Evolutionary conservation across 352 stramenopile genomes (phyloP), one percentile per base, ranked within the genome.

Genomic region (Phytophthora hybrid): DNA sequence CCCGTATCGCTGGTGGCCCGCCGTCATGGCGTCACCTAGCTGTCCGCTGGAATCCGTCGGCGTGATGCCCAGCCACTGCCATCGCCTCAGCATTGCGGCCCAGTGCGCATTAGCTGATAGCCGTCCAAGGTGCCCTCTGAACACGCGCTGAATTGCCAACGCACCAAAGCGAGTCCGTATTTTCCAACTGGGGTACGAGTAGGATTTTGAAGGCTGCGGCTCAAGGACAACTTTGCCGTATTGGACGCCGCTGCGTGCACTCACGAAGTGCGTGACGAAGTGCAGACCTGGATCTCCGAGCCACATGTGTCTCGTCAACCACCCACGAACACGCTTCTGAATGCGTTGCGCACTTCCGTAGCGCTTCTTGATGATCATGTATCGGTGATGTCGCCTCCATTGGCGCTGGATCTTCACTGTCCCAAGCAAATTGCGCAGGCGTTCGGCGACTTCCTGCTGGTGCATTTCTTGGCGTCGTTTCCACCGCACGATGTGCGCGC

Each of bases 241-340:
- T 39, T 82, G 71, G 46, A 92, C 83, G 4, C 81, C 83, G 4
- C 54, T 88, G 1, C 2, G 46, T 4, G 61, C 1, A 49, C 74
- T 93, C 0, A 92, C 53, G 72, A 82, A 93, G 10, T 66, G 63
- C 6, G 63, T 67, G 18, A 83, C 41, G 18, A 77, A 82, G 9
- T 78, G 59, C 11, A 94, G 60, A 0, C 78, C 82, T 9, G 88
- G 88, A 44, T 94, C 85, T 19, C 74, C 77, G n/a, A 66, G 58
- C 88, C 88, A 94, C 72, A 94, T 77, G 19, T 83, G 73, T 0
- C 88, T 72, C n/a, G 84, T 93, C 6, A 94, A 60, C 80, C 80
- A 90, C 0, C 88, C 88, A n/a, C 86, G 83, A 1, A 90, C 69
- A 3, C 80, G 76, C 31, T 77, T 87, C 51, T 93, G 88, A 32